Percentiles rank a stretch among this genome's conserved stretches.
phyloP scores from a whole-genome alignment of 2,329 filamentous ascomycete genomes.

The Tolypocladium pustulatum region DNA sequence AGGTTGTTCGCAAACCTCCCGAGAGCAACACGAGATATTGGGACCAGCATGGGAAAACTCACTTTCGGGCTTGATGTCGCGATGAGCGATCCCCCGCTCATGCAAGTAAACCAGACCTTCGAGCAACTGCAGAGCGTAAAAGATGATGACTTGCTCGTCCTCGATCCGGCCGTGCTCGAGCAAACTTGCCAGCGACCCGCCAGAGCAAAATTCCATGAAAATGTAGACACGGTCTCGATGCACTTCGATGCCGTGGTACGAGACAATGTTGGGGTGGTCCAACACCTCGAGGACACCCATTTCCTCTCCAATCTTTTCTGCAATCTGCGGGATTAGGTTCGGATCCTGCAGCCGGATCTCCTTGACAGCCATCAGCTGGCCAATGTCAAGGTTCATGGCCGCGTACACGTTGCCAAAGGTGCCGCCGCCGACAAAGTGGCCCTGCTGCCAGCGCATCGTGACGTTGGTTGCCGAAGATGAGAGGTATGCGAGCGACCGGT shows the following conservation, averaged over 20 bases:
- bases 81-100: constrained; percentile 82
- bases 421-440: constrained; percentile 93
- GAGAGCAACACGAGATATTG: neutral
- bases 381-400: constrained; percentile 92
- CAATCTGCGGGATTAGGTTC: constrained; percentile 88
- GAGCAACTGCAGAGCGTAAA: constrained; percentile 86
- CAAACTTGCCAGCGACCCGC: constrained; percentile 79
- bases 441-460: constrained; percentile 94
- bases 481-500: constrained; percentile 85
- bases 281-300: constrained; percentile 94
- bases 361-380: constrained; percentile 96
- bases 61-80: constrained; percentile 97
- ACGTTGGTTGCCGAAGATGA: constrained; percentile 93
- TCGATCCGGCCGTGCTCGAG: constrained; percentile 95
- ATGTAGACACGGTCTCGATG: constrained; percentile 99
- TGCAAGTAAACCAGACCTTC: constrained; percentile 93
- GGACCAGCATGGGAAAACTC: constrained; percentile 27
- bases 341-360: constrained; percentile 96
- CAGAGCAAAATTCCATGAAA: constrained; percentile 99
- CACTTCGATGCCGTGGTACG: constrained; percentile 95
- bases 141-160: constrained; percentile 95
- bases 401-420: constrained; percentile 97
- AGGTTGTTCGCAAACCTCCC: neutral
- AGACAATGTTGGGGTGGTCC: constrained; percentile 95
- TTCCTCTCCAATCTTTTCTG: constrained; percentile 88